Base-by-base conservation (phyloP, 73 alveolate species). In the Tetrahymena thermophila region DNA sequence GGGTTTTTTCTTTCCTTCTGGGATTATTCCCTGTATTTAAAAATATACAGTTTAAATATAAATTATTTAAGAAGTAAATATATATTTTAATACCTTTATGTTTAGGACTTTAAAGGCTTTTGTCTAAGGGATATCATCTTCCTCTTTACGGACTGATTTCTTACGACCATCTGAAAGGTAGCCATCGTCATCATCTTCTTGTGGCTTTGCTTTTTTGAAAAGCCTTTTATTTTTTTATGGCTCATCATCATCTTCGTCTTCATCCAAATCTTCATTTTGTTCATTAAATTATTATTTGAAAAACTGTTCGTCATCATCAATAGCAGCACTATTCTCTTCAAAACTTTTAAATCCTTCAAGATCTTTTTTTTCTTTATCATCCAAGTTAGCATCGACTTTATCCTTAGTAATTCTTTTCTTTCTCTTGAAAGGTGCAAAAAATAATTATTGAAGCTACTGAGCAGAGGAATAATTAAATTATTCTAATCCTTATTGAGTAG, bases 371-470 rank as follows among this genome's bases (percentile, higher is more conserved):
- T 28, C 38, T 94, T 40, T 42, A 85, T 85, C 94, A 35, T 43
- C 84, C 38, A 43, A 57, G 43, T 71, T 31, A 23, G 50, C 23
- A 37, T 16, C 35, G 16, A 35, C 35, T 28, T 71, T 31, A 5
- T 71, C 37, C 17, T 71, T n/a, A 1, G 37, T 71, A 71, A 85
- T 37, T 34, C 25, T 50, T 17, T 93, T 85, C 85, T 94, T 58
- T 95, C 96, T 98, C 17, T 96, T 94, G 93, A 97, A 98, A 55
- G 99, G 99, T 6, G 99, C 99, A 94, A 97, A 98, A 16, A 98
- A 96, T 43, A 98, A 93, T 43, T 98, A 96, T 89, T 97, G 98
- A 96, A 98, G 42, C 37, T 98, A 96, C 34, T 94, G 96, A 43
- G 97, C 56, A 93, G 99, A 96, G 34, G 97, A 94, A 34, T 98